Evolutionary conservation across 1,139 yeast species (phyloP).

Genomic region (Sugiyamaella grinbergsii): DNA sequence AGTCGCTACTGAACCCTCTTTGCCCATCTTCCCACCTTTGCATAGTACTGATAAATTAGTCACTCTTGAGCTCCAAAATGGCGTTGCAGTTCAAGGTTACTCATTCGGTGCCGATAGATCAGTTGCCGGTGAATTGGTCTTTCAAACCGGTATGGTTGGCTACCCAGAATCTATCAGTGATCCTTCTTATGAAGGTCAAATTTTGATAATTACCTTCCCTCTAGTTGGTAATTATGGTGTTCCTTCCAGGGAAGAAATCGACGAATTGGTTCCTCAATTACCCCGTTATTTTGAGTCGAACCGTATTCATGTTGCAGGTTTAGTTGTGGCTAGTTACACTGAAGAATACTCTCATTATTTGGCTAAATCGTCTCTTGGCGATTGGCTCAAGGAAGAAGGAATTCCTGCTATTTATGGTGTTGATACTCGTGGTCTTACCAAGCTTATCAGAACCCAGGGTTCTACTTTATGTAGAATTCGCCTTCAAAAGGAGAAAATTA

Average conservation of each 20-base stretch:
- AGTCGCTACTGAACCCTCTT: slow-evolving; percentile 31
- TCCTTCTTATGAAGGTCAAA: slow-evolving; percentile 98
- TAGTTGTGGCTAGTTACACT: slow-evolving; percentile 95
- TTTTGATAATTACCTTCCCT: slow-evolving; percentile 94
- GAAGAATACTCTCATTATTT: slow-evolving; percentile 93
- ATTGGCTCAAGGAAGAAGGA: slow-evolving; percentile 89
- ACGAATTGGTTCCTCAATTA: slow-evolving; percentile 70
- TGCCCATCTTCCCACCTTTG: slow-evolving; percentile 87
- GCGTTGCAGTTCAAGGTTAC: slow-evolving; percentile 88
- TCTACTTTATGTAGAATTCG: slow-evolving; percentile 86
- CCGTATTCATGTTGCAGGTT: slow-evolving; percentile 93
- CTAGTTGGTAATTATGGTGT: slow-evolving; percentile 99
- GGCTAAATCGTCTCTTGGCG: slow-evolving; percentile 88
- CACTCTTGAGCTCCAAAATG: slow-evolving; percentile 91
- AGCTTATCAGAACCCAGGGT: slow-evolving; percentile 88
- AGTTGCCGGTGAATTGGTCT: slow-evolving; percentile 96
- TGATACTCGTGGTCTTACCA: slow-evolving; percentile 94
- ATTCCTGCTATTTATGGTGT: slow-evolving; percentile 97
- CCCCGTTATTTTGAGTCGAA: slow-evolving; percentile 93
- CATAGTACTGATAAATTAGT: slow-evolving; percentile 77
- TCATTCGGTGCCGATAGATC: slow-evolving; percentile 93
- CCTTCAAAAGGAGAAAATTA: slow-evolving; percentile 55
- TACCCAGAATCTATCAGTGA: slow-evolving; percentile 98
- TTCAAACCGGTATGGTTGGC: slow-evolving; percentile 99
- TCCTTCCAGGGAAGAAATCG: slow-evolving; percentile 79